Evolutionary conservation across 352 stramenopile species (phyloP), one percentile per base, ranked within the genome.

Genomic region (Globisporangium solare): DNA sequence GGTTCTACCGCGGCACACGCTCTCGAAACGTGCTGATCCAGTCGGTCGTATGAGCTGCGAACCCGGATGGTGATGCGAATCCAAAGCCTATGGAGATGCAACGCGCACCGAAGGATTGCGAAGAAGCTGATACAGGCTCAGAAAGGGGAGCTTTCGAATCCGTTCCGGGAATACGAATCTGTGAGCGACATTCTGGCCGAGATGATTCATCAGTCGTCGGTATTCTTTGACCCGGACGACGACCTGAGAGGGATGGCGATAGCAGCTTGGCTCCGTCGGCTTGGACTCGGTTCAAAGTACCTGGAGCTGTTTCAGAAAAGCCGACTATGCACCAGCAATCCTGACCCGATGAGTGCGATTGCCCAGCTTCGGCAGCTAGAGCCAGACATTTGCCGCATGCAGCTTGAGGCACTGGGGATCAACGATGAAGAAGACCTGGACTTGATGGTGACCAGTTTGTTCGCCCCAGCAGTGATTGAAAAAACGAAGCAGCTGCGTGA

Each of bases 81-180:
- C 24, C 83, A 94, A 60, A 55, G 51, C 8, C 67, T 71, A 1
- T 94, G 83, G 83, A 73, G 76, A 1, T 67, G 78, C 27, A 87
- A 70, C 37, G 66, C 70, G 0, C 76, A 89, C 18, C 61, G 69
- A 5, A 76, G 79, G 18, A 58, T 74, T 22, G 80, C 79, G 0
- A 64, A 55, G 22, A 74, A 74, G 15, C 55, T 92, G 3, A 47
- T 89, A 3, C 54, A 35, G 24, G 69, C 77, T 3, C 83, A 92
- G 49, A 71, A 67, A 7, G 73, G 81, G 12, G 76, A 72, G 0
- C 67, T 76, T 20, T 61, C 58, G 10, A 94, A 89, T 46, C 76
- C 76, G 14, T 90, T 89, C 39, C 58, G 51, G 7, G 24, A 24
- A 0, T 40, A 69, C 27, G 14, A 18, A 0, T 70, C 63, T 0